phyloP scores from a whole-genome alignment of 148 eudicot species.

The Silene uniflora region DNA sequence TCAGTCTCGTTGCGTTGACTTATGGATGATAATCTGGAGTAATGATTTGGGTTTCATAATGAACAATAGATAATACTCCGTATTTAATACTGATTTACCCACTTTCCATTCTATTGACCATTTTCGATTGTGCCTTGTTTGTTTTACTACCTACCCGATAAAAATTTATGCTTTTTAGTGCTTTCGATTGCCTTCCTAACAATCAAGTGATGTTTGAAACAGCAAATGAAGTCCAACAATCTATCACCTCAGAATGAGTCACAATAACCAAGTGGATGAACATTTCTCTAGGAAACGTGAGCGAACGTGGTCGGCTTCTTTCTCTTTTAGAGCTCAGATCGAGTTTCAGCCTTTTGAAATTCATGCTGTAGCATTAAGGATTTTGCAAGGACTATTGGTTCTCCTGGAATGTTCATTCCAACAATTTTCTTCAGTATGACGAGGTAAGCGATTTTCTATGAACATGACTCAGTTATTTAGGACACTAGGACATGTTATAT shows the following conservation, averaged over 20 bases:
- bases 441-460: conserved; percentile 3
- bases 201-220: conserved; percentile 4
- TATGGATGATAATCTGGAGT: no score
- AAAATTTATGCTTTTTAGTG: background rate
- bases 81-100: background rate
- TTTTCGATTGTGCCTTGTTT: background rate
- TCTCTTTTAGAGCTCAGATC: background rate
- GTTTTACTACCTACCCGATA: no score
- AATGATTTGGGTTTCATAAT: no score
- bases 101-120: background rate
- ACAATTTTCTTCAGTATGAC: conserved; percentile 5
- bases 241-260: conserved; percentile 10
- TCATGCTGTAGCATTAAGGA: background rate
- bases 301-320: background rate
- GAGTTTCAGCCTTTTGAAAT: background rate
- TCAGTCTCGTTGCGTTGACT: no score
- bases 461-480: no score
- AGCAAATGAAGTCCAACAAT: conserved; percentile 14
- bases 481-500: no score
- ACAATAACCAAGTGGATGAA: background rate
- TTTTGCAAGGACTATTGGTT: background rate
- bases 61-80: no score
- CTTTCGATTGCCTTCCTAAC: background rate
- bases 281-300: background rate
- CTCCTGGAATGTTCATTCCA: conserved; percentile 3